Base-by-base conservation (phyloP, 768 basidiomycete species). In the Royoungia palumana region DNA sequence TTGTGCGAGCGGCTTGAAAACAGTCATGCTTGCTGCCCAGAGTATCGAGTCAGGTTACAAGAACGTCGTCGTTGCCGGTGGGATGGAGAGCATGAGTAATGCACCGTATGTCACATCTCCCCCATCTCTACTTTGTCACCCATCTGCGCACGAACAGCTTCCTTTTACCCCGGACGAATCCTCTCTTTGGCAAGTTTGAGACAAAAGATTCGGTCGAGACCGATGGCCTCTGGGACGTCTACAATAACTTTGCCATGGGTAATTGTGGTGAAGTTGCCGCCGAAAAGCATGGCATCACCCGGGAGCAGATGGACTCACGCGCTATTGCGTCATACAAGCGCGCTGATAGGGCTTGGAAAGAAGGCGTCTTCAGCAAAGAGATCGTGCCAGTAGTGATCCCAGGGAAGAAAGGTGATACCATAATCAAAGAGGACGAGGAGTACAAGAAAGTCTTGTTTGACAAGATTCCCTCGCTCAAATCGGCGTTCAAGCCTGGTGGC, bases 51-150 rank as follows among this genome's bases (percentile, higher is more conserved):
- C 85, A 20, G 96, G 96, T 43, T 83, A 95, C 65, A 83, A 87
- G 51, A 82, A 72, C 35, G 80, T 96, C 42, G 87, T 96, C 58
- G 91, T 84, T 21, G 94, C 94, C 48, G 96, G 96, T 58, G 96
- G 96, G 52, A 96, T 93, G 92, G 96, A 99, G 75, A 94, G 90
- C 74, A 99, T 99, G 96, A 94, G 90, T 67, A 89, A 97, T 60
- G 93, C 94, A 42, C 96, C 96, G 94, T 97, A 65, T 63, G 95
- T 82, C 5, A 42, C 42, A 35, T 34, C 7, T 46, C 14, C 21
- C 37, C 50, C 6, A 43, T 30, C 34, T 53, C n/a, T 12, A 28
- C 39, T 45, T 47, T 30, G 6, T 19, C 38, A 32, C 52, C 48
- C 25, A 54, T 47, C 21, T 40, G 2, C 41, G 8, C 16, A 13